Evolutionary conservation across 1,284 basidiomycete genomes (phyloP).

Genomic region (Ganoderma lingzhi): DNA sequence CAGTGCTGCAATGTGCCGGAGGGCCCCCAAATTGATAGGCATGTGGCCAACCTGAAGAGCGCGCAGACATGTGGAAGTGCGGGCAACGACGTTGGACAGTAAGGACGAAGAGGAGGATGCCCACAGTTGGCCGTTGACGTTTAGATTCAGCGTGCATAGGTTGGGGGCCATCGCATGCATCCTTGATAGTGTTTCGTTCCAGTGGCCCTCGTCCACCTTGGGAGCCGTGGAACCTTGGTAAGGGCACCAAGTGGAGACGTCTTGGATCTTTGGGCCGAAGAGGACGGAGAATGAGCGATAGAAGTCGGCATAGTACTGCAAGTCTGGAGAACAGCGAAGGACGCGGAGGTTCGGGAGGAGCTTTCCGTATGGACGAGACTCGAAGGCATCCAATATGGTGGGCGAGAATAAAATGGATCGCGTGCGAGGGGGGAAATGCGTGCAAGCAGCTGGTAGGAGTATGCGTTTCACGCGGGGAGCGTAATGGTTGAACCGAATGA

Average conservation of each 20-base stretch:
- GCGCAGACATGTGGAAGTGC: neutral
- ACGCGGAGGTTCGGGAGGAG: slow-evolving; percentile 15
- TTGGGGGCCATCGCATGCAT: neutral
- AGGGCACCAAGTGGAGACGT: slow-evolving; percentile 1
- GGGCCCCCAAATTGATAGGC: neutral
- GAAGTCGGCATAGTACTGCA: neutral
- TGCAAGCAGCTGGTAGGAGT: neutral
- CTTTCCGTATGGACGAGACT: neutral
- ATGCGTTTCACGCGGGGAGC: slow-evolving; percentile 10
- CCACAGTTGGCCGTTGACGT: neutral
- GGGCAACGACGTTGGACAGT: neutral
- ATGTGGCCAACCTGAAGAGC: neutral
- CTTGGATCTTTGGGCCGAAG: slow-evolving; percentile 9
- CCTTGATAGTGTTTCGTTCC: neutral
- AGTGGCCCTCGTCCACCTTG: neutral
- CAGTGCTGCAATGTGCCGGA: neutral
- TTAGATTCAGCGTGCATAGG: neutral
- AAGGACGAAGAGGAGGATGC: neutral
- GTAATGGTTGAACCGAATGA: slow-evolving; percentile 14
- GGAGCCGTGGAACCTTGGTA: neutral
- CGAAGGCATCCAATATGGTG: slow-evolving; percentile 1
- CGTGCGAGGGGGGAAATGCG: neutral
- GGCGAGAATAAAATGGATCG: neutral
- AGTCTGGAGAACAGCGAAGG: neutral
- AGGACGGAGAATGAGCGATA: slow-evolving; percentile 12